Evolutionary conservation across 2,329 filamentous ascomycete genomes (phyloP), one percentile per base, ranked within the genome.

Genomic region (Drechslerella stenobrocha): DNA sequence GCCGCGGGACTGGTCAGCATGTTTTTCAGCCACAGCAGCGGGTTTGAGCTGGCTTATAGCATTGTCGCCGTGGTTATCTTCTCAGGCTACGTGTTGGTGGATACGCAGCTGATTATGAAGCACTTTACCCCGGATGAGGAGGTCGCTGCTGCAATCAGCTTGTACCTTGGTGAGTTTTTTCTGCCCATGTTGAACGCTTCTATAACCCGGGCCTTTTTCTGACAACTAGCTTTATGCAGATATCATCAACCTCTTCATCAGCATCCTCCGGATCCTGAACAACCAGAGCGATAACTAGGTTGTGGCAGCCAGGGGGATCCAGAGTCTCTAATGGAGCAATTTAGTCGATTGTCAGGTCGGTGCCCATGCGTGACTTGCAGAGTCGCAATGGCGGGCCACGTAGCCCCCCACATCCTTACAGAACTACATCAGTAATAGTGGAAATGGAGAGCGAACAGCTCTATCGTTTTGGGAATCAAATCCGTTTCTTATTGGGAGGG

Each of bases 71-170:
- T 93, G 1, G 79, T 98, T 45, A 84, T 98, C 75, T 98, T 98
- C 81, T 91, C 87, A 48, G 92, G 82, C 5, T 98, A 98, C 78
- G 95, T 98, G 70, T 82, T 98, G 46, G 89, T 97, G 46, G 93
- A 98, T 76, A 98, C 93, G 0, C 93, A 98, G 81, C 80, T 98
- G 73, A 85, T 98, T 70, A 87, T 98, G 84, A 85, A 91, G 74
- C 89, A 96, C 77, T 93, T 96, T 78, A 92, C 97, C 75, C 90
- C 96, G 52, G 93, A 98, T 79, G 92, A 96, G 82, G 91, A 96
- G 81, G 96, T 97, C 76, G 90, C 91, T 4, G 92, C 92, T 50
- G 87, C 89, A 7, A 96, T 98, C 77, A 93, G 89, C 75, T 82
- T 98, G 48, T 98, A 98, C 77, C 83, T 98, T 50, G 63, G 63